Evolutionary conservation across 352 stramenopile species (phyloP), one percentile per base, ranked within the genome.

Genomic region (Phytophthora cryptogea): DNA sequence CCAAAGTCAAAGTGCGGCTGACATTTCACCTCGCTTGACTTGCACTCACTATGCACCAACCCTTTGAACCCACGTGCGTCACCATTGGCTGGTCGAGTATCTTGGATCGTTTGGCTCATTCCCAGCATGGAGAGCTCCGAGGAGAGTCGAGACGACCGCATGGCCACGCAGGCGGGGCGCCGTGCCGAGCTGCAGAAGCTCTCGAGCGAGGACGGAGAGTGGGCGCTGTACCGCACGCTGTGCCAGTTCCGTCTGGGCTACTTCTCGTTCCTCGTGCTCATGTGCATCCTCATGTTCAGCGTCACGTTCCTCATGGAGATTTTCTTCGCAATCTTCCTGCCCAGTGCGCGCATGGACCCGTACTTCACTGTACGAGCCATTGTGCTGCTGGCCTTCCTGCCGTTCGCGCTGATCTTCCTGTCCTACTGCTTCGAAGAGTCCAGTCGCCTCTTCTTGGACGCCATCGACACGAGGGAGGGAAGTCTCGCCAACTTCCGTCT

Each of bases 261-360:
- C 70, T 88, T 95, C 59, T 81, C 87, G 33, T 94, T 95, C 63
- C 69, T 95, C 30, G 87, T 95, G 64, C 80, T 92, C 58, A 90
- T 95, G 80, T 86, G 88, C 62, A 92, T 95, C 62, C 76, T 95
- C 70, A 94, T 94, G 76, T 95, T 95, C 63, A 92, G 83, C 36
- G 90, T 95, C 69, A 89, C 83, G 61, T 80, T 93, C 56, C 67
- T 95, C 44, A 95, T 95, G 87, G 85, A 94, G 64, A 92, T 94
- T 37, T 94, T 95, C 79, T 95, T 95, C 63, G 78, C 87, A n/a
- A 92, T 94, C 55, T 95, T 94, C 60, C 54, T 95, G 41, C 87
- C 85, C 17, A 92, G 80, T 40, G 85, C 87, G 26, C 81, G 80
- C 5, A 72, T 70, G 46, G 85, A 89, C 54, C 70, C 81, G 31